A percentile compares a stretch with the other conserved stretches of the same genome.
Evolutionary conservation across 108 stramenopile genomes (phyloP).

Genomic region (Licmophora abbreviata): DNA sequence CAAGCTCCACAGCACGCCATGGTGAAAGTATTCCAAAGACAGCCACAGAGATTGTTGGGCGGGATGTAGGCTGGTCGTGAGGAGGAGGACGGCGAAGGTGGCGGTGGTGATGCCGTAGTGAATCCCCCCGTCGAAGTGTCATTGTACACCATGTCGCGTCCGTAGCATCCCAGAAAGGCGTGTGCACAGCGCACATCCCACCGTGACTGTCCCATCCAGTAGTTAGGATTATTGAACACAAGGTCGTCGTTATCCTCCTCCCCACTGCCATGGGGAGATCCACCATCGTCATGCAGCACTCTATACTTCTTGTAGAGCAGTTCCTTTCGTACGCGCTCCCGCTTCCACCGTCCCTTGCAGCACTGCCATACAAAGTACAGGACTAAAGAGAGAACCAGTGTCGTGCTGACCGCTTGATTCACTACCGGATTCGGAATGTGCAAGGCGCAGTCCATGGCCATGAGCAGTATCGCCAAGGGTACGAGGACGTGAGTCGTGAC

Average conservation of each 20-base stretch:
- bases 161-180: slow-evolving; percentile 61
- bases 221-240: slow-evolving; percentile 12
- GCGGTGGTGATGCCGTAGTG: neutral
- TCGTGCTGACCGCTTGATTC: slow-evolving; percentile 39
- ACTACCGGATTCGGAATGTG: slow-evolving; percentile 39
- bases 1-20: slow-evolving; percentile 29
- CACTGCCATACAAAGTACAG: slow-evolving; percentile 43
- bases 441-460: slow-evolving; percentile 52
- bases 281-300: slow-evolving; percentile 21
- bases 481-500: slow-evolving; percentile 38
- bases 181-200: slow-evolving; percentile 63
- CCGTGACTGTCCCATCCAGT: slow-evolving; percentile 46
- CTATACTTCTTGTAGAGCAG: slow-evolving; percentile 61
- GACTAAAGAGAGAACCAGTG: slow-evolving; percentile 34
- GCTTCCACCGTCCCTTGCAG: slow-evolving; percentile 42
- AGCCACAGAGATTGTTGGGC: slow-evolving; percentile 25
- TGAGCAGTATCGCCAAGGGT: slow-evolving; percentile 41
- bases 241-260: slow-evolving; percentile 23
- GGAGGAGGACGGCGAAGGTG: neutral
- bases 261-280: slow-evolving; percentile 17
- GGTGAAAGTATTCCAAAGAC: slow-evolving; percentile 30
- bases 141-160: slow-evolving; percentile 18
- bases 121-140: too few relatives aligned
- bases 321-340: slow-evolving; percentile 53
- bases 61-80: slow-evolving; percentile 2